Evolutionary conservation across 2,329 filamentous ascomycete species (phyloP).

Genomic region (Penicillium glabrum): DNA sequence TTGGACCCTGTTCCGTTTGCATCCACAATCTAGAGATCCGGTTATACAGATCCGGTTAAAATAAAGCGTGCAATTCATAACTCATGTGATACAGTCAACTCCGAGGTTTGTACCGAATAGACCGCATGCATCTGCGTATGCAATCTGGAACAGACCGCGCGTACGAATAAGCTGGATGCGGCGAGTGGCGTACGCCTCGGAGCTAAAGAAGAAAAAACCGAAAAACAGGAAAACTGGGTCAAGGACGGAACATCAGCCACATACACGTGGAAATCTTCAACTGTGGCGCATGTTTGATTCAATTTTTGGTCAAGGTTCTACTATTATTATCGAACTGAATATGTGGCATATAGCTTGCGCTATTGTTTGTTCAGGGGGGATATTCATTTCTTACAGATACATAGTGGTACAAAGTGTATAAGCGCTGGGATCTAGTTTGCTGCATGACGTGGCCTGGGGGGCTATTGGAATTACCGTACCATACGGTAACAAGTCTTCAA

Average conservation of each 20-base stretch:
- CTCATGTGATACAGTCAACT: not conserved
- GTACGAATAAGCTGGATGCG: not conserved
- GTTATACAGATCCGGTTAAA: not conserved
- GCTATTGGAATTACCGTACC: conserved; percentile 10
- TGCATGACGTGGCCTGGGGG: conserved; percentile 14
- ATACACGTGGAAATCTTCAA: not conserved
- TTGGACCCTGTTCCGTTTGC: conserved; percentile 1
- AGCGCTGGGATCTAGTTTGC: not conserved
- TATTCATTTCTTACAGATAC: not conserved
- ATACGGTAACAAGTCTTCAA: not conserved
- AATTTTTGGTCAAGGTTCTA: too few relatives aligned
- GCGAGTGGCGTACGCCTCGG: not conserved
- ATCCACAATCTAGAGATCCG: not conserved
- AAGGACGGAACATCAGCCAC: not conserved
- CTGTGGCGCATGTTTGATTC: not conserved
- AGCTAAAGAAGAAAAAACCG: not conserved
- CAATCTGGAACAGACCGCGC: not conserved
- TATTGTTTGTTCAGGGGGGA: not conserved
- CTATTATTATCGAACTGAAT: too few relatives aligned
- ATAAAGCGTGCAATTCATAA: not conserved
- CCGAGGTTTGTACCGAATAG: not conserved
- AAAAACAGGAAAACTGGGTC: not conserved
- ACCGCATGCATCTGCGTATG: not conserved
- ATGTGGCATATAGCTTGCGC: not conserved
- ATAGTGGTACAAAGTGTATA: not conserved